Evolutionary conservation across 306 rosid species (phyloP), one percentile per base, ranked within the genome.

Genomic region (Potentilla sterilis): DNA sequence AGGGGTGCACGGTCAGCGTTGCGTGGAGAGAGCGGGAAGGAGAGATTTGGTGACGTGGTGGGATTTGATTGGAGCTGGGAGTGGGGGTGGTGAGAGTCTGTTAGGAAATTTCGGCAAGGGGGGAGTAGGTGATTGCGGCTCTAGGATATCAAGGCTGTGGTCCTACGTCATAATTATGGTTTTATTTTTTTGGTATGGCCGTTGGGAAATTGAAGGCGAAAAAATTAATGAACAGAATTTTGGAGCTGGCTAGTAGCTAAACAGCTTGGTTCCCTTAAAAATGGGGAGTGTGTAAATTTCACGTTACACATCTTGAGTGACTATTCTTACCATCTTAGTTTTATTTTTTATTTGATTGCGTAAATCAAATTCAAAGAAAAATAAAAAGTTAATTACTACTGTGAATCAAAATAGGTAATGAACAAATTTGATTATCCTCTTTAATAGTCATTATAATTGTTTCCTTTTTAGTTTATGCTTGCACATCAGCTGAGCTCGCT

Each of bases 11-110:
- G 75, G 64, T 52, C 63, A 9, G 63, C 21, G 22, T 4, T 48
- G 15, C 19, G 19, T 13, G 61, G 14, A 37, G 52, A 19, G 24
- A 73, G 77, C 69, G 69, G 57, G 77, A 32, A 73, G 10, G 42
- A 1, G 40, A 16, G 8, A 9, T 24, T 42, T 0, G 34, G 34
- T 18, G 59, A 74, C 57, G 77, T 58, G 77, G 77, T 4, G 57
- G 9, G 6, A 21, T 9, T 4, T 1, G 51, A 7, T 24, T 28
- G 69, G 52, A 4, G 18, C 37, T 37, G 3, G 37, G n/a, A 11
- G 10, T 37, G 14, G 35, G 0, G 48, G 21, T 19, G 9, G 41
- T 68, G 22, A 24, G 3, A 14, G 6, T 14, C 22, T 14, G 55
- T 13, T 68, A 1, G 47, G 34, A 1, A 49, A 38, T 18, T 42